Base-by-base conservation (phyloP, 345 rosid species). In the Linum usitatissimum region DNA sequence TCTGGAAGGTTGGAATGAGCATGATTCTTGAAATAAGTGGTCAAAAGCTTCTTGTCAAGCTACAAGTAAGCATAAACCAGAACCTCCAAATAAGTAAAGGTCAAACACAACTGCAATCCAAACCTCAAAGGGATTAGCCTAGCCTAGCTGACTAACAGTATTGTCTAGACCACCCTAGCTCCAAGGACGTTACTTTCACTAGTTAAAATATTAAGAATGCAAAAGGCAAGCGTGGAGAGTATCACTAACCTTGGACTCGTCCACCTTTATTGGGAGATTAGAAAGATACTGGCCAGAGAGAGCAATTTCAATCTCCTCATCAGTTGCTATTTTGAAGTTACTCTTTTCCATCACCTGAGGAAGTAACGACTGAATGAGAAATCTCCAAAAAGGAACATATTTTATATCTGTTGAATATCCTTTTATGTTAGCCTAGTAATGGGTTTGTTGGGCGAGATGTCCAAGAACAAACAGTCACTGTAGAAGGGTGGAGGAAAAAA, bases 241-340 rank as follows among this genome's bases (percentile, higher is more conserved):
- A 39, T 57, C 55, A 55, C 65, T 74, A 66, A 92, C 98, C 96
- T 89, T 92, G 7, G 93, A 76, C 61, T 92, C 95, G 66, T 92
- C 90, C 68, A 92, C 98, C 53, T 70, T 67, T 64, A 92, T 92
- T 61, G 98, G 98, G 73, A 92, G 93, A 78, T 89, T 87, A 14
- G 84, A 77, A 73, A 86, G 96, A 69, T 92, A 92, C 76, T 92
- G 96, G 57, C 91, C 98, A 19, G 89, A 76, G 31, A 65, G 91
- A 58, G 98, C 98, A 77, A 92, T 81, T 30, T 87, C 90, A 68
- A 85, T 81, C 86, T 92, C 98, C 8, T 89, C 98, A 62, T 85
- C 77, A 9, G 88, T 67, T 61, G 93, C 61, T 68, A 87, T 67
- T 72, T 89, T 92, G 69, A 92, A 92, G 71, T 92, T 92, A 78